These are phyloP conservation scores for Vaccinium vitisidaea DNA, from an alignment of 148 eudicot genomes.

Conservation along the genomic window DNA sequence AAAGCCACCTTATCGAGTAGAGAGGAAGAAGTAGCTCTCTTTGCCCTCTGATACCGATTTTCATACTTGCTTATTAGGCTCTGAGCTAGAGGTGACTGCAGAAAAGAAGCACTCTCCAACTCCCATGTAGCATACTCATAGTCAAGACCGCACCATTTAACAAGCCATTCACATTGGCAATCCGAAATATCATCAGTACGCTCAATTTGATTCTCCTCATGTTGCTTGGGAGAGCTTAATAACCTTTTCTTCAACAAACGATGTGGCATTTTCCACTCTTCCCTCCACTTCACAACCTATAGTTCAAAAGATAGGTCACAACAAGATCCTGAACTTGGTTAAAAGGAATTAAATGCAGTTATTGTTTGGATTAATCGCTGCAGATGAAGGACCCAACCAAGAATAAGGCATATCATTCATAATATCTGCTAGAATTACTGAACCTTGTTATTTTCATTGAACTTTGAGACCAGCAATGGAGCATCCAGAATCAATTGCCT, in stretches of 20 bases:
- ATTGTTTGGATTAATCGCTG: neutral
- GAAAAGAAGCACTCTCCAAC: conserved; percentile 34
- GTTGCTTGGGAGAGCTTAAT: conserved; percentile 24
- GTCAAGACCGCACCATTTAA: conserved; percentile 76
- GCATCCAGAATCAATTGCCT: conserved; percentile 53
- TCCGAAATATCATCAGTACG: conserved; percentile 21
- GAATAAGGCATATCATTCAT: conserved; percentile 1
- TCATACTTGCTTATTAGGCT: conserved; percentile 31
- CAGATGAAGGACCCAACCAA: neutral
- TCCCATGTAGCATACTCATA: conserved; percentile 78
- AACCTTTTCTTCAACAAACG: conserved; percentile 63
- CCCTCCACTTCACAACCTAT: conserved; percentile 52
- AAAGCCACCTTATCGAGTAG: conserved; percentile 30
- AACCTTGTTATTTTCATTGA: conserved; percentile 39
- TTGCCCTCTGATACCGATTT: conserved; percentile 30
- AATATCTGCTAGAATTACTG: conserved; percentile 1
- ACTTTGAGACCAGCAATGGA: conserved; percentile 40
- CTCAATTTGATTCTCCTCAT: conserved; percentile 20
- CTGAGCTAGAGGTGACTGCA: conserved; percentile 32
- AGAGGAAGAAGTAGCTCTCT: conserved; percentile 14
- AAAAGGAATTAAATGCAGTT: neutral
- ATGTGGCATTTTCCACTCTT: conserved; percentile 68
- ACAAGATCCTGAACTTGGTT: neutral
- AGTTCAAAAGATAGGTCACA: conserved; percentile 16
- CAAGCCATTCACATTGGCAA: conserved; percentile 64